A percentile compares a stretch with the other conserved stretches of the same genome.
Conservation (phyloP, 768 basidiomycete species). For the Lactarius sanguifluus region DNA sequence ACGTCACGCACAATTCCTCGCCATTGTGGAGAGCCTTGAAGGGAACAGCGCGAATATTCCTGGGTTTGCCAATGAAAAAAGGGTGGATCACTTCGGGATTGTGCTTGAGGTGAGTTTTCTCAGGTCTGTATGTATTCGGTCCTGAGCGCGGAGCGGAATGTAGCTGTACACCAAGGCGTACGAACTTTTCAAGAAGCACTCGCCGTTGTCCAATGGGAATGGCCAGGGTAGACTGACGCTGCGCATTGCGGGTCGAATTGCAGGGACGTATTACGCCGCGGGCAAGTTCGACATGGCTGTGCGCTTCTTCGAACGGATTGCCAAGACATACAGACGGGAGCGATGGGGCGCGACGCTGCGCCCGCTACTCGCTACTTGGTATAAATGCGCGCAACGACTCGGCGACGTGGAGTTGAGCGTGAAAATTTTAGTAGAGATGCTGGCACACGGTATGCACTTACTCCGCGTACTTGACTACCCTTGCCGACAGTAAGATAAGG, state of each 20-base stretch:
- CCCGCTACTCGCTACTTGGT: conserved; percentile 77
- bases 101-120: conserved; percentile 67
- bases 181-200: conserved; percentile 85
- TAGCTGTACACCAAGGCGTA: conserved; percentile 95
- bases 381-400: conserved; percentile 75
- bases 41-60: conserved; percentile 49
- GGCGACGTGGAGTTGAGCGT: conserved; percentile 77
- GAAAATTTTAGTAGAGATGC: conserved; percentile 77
- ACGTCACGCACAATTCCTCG: conserved; percentile 65
- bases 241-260: conserved; percentile 91
- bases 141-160: conserved; percentile 1
- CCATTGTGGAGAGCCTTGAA: conserved; percentile 56
- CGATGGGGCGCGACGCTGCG: conserved; percentile 74
- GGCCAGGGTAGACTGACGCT: conserved; percentile 80
- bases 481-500: background rate
- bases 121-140: background rate
- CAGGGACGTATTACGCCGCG: conserved; percentile 76
- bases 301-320: conserved; percentile 91
- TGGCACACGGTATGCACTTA: conserved; percentile 63
- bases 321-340: conserved; percentile 84
- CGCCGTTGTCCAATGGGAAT: conserved; percentile 39
- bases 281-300: conserved; percentile 87
- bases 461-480: background rate
- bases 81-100: conserved; percentile 82
- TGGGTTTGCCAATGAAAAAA: conserved; percentile 86